Base-by-base conservation (phyloP, 768 basidiomycete genomes). In the Cystofilobasidium macerans region DNA sequence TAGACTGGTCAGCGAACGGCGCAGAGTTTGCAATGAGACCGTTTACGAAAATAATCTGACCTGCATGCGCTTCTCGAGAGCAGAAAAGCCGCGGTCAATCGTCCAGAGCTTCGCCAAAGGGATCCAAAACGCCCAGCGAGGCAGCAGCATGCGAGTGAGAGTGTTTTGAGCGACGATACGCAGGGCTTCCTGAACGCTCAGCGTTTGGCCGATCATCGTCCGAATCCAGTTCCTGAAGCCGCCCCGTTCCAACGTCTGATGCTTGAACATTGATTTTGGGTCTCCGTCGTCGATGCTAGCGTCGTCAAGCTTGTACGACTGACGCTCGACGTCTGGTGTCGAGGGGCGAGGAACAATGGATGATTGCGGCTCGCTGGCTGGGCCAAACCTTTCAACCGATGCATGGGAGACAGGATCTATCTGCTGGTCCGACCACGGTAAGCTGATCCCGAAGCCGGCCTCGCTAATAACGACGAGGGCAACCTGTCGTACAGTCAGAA, bases 371-470 rank as follows among this genome's bases (percentile, higher is more conserved):
- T 54, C 18, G 51, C 28, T 12, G 28, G 9, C 28, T 26, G 20
- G 3, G 28, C 3, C 51, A 30, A 54, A 30, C 14, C 30, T 7
- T 1, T 30, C 30, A 3, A 2, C 11, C 28, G 51, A 16, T 2
- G 51, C 51, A 2, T 54, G 51, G 14, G 26, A 28, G 51, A 26
- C 51, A 14, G 32, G 51, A 14, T 32, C 16, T 30, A 30, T 54
- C 30, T 54, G 28, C 47, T 65, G 64, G 38, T 65, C 64, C 1
- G 57, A 57, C 73, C 74, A 75, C 11, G 57, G 47, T 22, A 75
- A 64, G 14, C 67, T 63, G 30, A 73, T 70, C 2, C 74, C 76
- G 45, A 76, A 77, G 3, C 74, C 74, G 51, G 73, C 71, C 26
- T 70, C 61, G 18, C 69, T 69, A 61, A 76, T 74, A 30, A 73